These are phyloP conservation scores for Thielaviopsis populi DNA, from an alignment of 2,329 filamentous ascomycete species.

Conservation along the genomic window DNA sequence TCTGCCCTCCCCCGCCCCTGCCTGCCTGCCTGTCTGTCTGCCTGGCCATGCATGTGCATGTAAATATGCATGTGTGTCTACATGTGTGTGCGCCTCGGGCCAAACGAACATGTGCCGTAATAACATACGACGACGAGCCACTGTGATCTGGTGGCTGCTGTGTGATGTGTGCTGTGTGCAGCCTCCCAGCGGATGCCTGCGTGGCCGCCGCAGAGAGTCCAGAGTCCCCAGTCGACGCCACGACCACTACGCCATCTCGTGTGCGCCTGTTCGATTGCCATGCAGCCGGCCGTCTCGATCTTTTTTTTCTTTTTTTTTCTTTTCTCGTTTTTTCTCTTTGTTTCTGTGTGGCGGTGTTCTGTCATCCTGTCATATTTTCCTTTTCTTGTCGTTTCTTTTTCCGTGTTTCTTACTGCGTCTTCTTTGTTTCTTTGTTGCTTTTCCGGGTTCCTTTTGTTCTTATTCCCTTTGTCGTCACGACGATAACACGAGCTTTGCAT, in stretches of 20 bases:
- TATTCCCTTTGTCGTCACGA: slow-evolving; percentile 16
- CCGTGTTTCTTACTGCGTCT: not conserved
- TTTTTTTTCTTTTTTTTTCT: not conserved
- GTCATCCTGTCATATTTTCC: too few species aligned
- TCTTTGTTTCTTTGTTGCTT: not conserved
- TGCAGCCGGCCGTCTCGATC: not conserved
- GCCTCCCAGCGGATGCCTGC: not conserved
- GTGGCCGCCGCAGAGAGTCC: too few species aligned
- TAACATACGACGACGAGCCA: not conserved
- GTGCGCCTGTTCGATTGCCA: not conserved
- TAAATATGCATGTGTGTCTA: not conserved
- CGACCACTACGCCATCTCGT: not conserved
- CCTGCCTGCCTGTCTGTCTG: too few species aligned
- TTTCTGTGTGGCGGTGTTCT: too few species aligned
- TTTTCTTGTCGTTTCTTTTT: not conserved
- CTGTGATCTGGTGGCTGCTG: too few species aligned
- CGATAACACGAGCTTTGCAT: slow-evolving; percentile 12
- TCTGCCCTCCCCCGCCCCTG: not conserved
- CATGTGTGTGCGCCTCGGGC: not conserved
- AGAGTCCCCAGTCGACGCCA: not conserved
- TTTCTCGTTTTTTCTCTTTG: not conserved
- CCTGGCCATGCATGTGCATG: not conserved
- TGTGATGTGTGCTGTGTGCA: too few species aligned
- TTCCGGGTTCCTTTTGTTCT: slow-evolving; percentile 8
- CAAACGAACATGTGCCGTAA: not conserved